Evolutionary conservation across 2,329 filamentous ascomycete species (phyloP).

Genomic region (Fusarium sp.): DNA sequence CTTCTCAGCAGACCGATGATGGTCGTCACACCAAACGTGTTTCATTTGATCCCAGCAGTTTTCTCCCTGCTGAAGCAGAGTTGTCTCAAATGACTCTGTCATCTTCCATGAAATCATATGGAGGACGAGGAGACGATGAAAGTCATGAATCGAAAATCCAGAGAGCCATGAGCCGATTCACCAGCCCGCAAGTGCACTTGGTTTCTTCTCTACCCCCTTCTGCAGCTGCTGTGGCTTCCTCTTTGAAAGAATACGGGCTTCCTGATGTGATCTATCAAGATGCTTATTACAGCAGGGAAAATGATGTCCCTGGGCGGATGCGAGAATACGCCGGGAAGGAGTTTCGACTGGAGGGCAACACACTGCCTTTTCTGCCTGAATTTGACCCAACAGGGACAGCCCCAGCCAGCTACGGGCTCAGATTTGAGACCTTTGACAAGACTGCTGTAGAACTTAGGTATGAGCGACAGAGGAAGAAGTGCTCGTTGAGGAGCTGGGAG

Average conservation of each 20-base stretch:
- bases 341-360: constrained; percentile 79
- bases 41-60: constrained; percentile 29
- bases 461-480: constrained; percentile 57
- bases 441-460: constrained; percentile 59
- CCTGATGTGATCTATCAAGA: constrained; percentile 82
- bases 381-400: constrained; percentile 73
- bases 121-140: background rate
- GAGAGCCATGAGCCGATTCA: constrained; percentile 19
- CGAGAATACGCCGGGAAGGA: constrained; percentile 89
- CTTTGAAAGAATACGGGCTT: constrained; percentile 44
- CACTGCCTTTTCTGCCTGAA: constrained; percentile 78
- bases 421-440: constrained; percentile 58
- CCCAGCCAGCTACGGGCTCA: constrained; percentile 63
- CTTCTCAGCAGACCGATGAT: constrained; percentile 59
- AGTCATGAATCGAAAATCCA: constrained; percentile 18
- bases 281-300: constrained; percentile 84
- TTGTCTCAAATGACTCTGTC: constrained; percentile 11
- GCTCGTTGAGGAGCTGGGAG: constrained; percentile 74
- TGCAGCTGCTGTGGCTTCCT: constrained; percentile 28
- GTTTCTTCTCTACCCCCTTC: constrained; percentile 43
- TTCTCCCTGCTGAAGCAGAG: background rate
- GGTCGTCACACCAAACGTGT: constrained; percentile 35
- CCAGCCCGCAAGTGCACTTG: constrained; percentile 25
- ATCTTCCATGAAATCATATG: constrained; percentile 25
- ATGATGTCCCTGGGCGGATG: constrained; percentile 78